Conservation (phyloP, 1,139 yeast genomes). For the Kazachstania sp. region DNA sequence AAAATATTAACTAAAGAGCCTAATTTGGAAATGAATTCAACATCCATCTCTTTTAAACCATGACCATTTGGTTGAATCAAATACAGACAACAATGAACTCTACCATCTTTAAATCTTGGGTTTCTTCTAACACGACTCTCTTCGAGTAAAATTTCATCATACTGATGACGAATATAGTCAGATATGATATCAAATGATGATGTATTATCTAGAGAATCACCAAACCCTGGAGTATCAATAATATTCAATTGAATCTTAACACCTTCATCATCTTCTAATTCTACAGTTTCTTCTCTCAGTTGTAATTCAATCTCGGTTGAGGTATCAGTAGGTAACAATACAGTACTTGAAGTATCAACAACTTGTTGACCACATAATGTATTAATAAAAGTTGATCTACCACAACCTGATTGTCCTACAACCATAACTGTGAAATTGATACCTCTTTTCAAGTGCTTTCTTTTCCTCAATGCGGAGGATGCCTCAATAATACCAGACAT, state of each 20-base stretch:
- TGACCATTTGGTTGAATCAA: conserved; percentile 71
- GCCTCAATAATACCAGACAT: conserved; percentile 37
- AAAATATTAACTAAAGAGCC: conserved; percentile 78
- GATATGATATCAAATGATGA: conserved; percentile 54
- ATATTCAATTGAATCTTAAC: conserved; percentile 56
- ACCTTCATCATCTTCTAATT: conserved; percentile 70
- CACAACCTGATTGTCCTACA: conserved; percentile 72
- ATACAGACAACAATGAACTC: conserved; percentile 67
- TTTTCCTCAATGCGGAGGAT: conserved; percentile 45
- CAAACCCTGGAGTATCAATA: conserved; percentile 76
- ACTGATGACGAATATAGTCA: conserved; percentile 67
- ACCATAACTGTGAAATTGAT: conserved; percentile 78
- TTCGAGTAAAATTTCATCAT: conserved; percentile 83
- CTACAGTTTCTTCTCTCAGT: conserved; percentile 46
- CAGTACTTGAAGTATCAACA: conserved; percentile 43
- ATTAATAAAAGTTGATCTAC: conserved; percentile 78
- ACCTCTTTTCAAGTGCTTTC: conserved; percentile 79
- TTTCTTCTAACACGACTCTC: conserved; percentile 87
- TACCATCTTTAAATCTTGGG: conserved; percentile 69
- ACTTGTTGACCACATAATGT: conserved; percentile 84
- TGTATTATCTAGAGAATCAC: conserved; percentile 63
- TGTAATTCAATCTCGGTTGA: conserved; percentile 39
- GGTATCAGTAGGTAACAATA: conserved; percentile 39
- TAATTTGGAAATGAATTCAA: conserved; percentile 67
- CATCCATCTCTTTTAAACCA: conserved; percentile 66